Evolutionary conservation across 306 rosid species (phyloP).

Genomic region (Rosa chinensis): DNA sequence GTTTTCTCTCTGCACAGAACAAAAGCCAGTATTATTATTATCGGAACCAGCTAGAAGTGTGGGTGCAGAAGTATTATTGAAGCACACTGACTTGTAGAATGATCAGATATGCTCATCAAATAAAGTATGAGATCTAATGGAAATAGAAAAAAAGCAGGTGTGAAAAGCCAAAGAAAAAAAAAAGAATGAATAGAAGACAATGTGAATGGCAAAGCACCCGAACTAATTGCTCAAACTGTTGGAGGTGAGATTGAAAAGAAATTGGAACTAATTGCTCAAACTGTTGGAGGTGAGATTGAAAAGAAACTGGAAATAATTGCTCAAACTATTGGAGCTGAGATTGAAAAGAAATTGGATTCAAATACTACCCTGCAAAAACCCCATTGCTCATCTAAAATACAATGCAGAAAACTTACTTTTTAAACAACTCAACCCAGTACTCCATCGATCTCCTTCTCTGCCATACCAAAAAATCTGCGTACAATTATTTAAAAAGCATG

Average conservation of each 20-base stretch:
- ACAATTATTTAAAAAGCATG: no score
- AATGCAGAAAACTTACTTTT: no score
- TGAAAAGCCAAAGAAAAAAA: neutral
- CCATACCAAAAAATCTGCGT: no score
- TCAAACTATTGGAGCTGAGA: no score
- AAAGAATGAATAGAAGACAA: neutral
- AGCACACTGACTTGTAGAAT: neutral
- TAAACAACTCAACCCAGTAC: no score
- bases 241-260: neutral
- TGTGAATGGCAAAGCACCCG: neutral
- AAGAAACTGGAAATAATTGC: no score
- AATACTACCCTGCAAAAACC: no score
- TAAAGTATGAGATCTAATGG: neutral
- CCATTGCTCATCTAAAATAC: no score
- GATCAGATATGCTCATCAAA: neutral
- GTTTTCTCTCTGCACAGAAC: constrained; percentile 49
- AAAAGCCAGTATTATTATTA: neutral
- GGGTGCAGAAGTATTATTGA: neutral
- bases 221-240: neutral
- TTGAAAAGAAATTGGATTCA: no score
- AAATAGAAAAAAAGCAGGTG: neutral
- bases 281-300: no score
- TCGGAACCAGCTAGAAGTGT: neutral
- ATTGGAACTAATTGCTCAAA: no score
- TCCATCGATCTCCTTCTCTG: no score